Percentiles rank a stretch among this genome's conserved stretches.
phyloP scores from a whole-genome alignment of 2,329 filamentous ascomycete species.

The Grosmannia huntii region DNA sequence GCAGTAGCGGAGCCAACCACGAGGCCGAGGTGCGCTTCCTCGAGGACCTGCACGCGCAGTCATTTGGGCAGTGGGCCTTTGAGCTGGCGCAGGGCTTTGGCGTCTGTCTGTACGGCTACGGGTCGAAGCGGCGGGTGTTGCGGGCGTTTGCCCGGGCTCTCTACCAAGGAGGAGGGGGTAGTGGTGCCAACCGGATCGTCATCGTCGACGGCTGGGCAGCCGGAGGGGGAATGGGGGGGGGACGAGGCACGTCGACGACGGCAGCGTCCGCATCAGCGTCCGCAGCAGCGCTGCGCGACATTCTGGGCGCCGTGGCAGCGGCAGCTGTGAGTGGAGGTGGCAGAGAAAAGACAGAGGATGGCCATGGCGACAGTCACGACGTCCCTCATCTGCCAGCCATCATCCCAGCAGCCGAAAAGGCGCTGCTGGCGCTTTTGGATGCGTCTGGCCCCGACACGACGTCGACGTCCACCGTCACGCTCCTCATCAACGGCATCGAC shows the following conservation, averaged over 20 bases:
- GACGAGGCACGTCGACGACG: background rate
- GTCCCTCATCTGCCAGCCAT: slow-evolving; percentile 35
- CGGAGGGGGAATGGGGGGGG: background rate
- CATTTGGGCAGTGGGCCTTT: slow-evolving; percentile 86
- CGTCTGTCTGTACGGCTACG: slow-evolving; percentile 83
- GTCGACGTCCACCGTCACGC: slow-evolving; percentile 36
- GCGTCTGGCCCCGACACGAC: slow-evolving; percentile 10
- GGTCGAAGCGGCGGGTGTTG: slow-evolving; percentile 69
- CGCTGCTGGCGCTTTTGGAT: slow-evolving; percentile 49
- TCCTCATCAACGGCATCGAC: slow-evolving; percentile 82
- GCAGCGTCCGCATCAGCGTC: slow-evolving; percentile 3
- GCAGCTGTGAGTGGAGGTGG: slow-evolving; percentile 30
- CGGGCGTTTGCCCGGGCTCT: slow-evolving; percentile 63
- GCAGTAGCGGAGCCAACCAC: slow-evolving; percentile 41
- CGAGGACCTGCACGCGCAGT: slow-evolving; percentile 60
- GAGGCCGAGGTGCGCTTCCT: slow-evolving; percentile 57
- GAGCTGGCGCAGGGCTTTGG: slow-evolving; percentile 81
- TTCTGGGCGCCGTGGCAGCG: slow-evolving; percentile 54
- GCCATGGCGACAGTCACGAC: background rate
- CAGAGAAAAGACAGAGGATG: background rate
- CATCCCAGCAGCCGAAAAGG: slow-evolving; percentile 54
- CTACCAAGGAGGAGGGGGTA: slow-evolving; percentile 30
- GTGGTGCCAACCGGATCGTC: slow-evolving; percentile 45
- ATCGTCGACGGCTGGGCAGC: slow-evolving; percentile 74
- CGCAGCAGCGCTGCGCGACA: slow-evolving; percentile 47